Conservation (phyloP, 148 eudicot genomes). For the Beta vulgaris region DNA sequence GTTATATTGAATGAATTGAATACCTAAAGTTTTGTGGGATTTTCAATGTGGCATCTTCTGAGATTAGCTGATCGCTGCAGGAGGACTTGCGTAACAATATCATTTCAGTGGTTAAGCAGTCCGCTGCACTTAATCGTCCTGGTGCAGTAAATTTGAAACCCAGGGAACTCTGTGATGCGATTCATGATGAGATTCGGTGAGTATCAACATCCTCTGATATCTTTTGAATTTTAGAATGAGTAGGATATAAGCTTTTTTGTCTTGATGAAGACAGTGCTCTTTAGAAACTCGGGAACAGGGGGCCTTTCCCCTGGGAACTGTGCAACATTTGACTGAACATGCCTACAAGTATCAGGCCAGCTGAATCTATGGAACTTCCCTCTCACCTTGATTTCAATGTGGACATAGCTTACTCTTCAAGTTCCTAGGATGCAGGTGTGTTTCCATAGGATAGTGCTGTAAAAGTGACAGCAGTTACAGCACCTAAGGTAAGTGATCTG, state of each 20-base stretch:
- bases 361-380: background rate
- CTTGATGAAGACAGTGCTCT: background rate
- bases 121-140: conserved; percentile 61
- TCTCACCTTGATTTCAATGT: background rate
- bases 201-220: conserved; percentile 13
- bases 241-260: background rate
- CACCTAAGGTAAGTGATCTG: too few species aligned
- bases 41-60: background rate
- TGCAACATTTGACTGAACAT: background rate
- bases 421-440: background rate
- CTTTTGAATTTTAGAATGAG: background rate
- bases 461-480: background rate
- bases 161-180: conserved; percentile 78
- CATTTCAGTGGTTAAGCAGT: conserved; percentile 61
- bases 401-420: background rate
- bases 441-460: background rate
- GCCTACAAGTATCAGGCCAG: background rate
- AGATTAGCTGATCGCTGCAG: conserved; percentile 36
- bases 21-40: background rate
- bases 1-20: background rate
- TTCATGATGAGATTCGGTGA: conserved; percentile 83
- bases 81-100: conserved; percentile 71
- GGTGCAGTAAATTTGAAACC: conserved; percentile 75
- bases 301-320: background rate
- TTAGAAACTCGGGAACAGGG: background rate